Base-by-base conservation (phyloP, 306 rosid species). In the Prunus fruticosa region DNA sequence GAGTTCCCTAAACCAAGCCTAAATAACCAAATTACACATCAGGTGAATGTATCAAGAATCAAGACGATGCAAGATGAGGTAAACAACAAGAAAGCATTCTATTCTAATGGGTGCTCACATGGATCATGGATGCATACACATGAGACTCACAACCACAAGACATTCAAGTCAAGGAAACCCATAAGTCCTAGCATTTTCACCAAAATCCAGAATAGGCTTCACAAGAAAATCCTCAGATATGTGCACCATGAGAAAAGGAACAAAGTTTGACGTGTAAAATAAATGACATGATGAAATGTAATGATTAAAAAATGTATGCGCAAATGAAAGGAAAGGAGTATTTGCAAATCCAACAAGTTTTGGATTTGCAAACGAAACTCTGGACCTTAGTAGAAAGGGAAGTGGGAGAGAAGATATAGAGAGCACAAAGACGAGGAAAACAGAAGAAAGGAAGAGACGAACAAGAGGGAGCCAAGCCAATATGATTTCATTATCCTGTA, bases 1-100 rank as follows among this genome's bases (percentile, higher is more conserved):
- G 69, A 91, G 95, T 79, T 94, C 98, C 78, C 97, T 80, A 81
- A 94, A 92, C 98, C 97, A 94, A 67, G 97, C 96, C 97, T 93
- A 43, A 73, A 83, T 75, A 63, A 68, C 57, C 69, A 64, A 82
- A 74, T 50, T 50, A 80, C 58, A 80, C 71, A 80, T 68, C 46
- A 73, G 61, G 67, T 81, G 13, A 78, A 57, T 68, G 30, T 41
- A 47, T 53, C 54, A 70, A 32, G 25, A 47, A 53, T 61, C 46
- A 70, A 34, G 57, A 27, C 20, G 23, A 60, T n/a, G 25, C 32
- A 65, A 52, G 32, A 32, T 49, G 56, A 67, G 20, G 18, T 8
- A 46, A 30, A 47, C 51, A 69, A 23, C 25, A 75, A 16, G 18
- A 49, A 13, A 25, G 10, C 71, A 67, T 23, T 76, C 15, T 3